Evolutionary conservation across 306 rosid genomes (phyloP).

Genomic region (Casuarina glauca): DNA sequence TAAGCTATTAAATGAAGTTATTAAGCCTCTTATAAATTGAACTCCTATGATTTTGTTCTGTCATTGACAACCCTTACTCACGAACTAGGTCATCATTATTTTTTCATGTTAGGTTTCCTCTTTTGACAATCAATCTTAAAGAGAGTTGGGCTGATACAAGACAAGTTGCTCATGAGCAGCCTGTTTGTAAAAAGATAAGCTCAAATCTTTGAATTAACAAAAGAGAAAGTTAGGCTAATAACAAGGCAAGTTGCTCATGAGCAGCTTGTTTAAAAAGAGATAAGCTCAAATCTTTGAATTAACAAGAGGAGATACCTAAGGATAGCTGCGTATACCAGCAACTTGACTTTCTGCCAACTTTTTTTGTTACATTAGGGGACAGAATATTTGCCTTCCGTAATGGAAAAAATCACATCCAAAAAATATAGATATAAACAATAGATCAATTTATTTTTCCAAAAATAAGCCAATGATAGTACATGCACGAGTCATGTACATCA

Average conservation of each 20-base stretch:
- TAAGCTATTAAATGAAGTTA: too few relatives aligned
- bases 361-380: not conserved
- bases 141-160: too few relatives aligned
- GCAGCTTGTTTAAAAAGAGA: not conserved
- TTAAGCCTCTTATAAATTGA: too few relatives aligned
- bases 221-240: not conserved
- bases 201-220: too few relatives aligned
- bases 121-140: too few relatives aligned
- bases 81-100: too few relatives aligned
- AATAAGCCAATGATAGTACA: conserved; percentile 26
- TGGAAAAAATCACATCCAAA: not conserved
- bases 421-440: not conserved
- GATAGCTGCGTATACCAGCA: not conserved
- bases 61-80: too few relatives aligned
- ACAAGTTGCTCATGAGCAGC: too few relatives aligned
- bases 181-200: too few relatives aligned
- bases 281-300: not conserved
- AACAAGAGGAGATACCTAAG: not conserved
- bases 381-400: not conserved
- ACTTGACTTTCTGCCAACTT: not conserved
- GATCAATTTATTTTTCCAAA: not conserved
- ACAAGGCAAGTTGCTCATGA: not conserved
- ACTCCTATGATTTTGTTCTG: too few relatives aligned
- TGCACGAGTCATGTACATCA: conserved; percentile 45
- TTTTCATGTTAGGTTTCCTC: too few relatives aligned